Percentiles rank a stretch among this genome's conserved stretches.
phyloP scores from a whole-genome alignment of 1,284 basidiomycete species.

The Tilletiaria anomala region DNA sequence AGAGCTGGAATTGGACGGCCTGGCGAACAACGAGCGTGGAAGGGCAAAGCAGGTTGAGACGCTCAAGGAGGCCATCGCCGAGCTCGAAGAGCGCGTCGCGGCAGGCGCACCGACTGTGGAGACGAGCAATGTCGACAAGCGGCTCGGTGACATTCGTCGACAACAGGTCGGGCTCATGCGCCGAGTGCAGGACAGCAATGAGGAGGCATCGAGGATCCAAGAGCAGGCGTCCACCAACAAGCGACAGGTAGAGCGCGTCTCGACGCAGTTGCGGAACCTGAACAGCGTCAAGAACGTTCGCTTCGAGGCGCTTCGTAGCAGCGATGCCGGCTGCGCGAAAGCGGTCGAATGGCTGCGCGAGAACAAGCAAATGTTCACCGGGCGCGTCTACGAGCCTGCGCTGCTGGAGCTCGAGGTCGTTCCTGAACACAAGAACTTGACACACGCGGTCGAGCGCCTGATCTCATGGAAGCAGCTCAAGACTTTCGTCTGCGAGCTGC shows the following conservation, averaged over 20 bases:
- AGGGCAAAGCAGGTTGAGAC: background rate
- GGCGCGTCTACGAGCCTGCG: constrained; percentile 72
- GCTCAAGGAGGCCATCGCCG: constrained; percentile 2
- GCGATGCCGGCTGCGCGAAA: constrained; percentile 51
- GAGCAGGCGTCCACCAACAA: background rate
- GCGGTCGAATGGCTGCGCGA: constrained; percentile 63
- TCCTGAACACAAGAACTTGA: constrained; percentile 41
- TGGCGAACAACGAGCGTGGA: background rate
- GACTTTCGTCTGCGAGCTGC: constrained; percentile 73
- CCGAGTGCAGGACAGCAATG: background rate
- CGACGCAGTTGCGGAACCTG: constrained; percentile 1
- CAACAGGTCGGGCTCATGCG: background rate
- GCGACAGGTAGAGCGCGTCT: background rate
- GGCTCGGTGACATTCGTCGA: background rate
- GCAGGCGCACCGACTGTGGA: constrained; percentile 8
- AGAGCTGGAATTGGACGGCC: background rate
- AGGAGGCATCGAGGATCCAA: background rate
- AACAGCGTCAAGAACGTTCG: constrained; percentile 22
- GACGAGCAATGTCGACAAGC: background rate
- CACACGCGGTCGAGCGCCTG: constrained; percentile 61
- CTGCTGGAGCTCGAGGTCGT: constrained; percentile 46
- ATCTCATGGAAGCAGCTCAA: constrained; percentile 48
- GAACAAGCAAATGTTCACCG: constrained; percentile 56
- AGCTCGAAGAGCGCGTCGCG: constrained; percentile 7
- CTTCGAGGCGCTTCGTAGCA: constrained; percentile 32